Conservation (phyloP, 1,284 basidiomycete species). For the Pisolithus thermaeus region DNA sequence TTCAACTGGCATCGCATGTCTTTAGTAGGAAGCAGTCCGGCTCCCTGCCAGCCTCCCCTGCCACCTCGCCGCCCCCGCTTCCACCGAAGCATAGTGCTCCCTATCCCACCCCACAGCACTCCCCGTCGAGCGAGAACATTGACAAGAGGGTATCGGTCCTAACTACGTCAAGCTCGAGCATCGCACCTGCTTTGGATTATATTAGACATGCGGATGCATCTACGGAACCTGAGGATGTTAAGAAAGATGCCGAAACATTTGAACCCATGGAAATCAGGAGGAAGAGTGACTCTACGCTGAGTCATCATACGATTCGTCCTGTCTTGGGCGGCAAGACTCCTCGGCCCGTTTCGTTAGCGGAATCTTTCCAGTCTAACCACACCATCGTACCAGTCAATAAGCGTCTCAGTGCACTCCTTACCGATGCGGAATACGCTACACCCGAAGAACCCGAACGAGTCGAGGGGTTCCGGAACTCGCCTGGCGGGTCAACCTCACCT, state of each 20-base stretch:
- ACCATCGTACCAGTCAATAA: slow-evolving; percentile 60
- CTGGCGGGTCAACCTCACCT: slow-evolving; percentile 11
- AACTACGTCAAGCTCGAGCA: slow-evolving; percentile 26
- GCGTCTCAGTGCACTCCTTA: slow-evolving; percentile 60
- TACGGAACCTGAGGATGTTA: slow-evolving; percentile 22
- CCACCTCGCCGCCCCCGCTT: slow-evolving; percentile 26
- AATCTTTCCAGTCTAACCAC: slow-evolving; percentile 64
- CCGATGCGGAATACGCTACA: slow-evolving; percentile 56
- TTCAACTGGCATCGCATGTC: slow-evolving; percentile 39
- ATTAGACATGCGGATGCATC: slow-evolving; percentile 28
- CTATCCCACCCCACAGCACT: slow-evolving; percentile 10
- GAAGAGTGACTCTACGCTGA: slow-evolving; percentile 71
- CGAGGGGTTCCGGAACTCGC: slow-evolving; percentile 27
- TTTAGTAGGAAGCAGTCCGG: slow-evolving; percentile 31
- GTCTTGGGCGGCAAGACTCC: slow-evolving; percentile 47
- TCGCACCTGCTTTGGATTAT: slow-evolving; percentile 30
- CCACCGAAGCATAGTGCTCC: slow-evolving; percentile 31
- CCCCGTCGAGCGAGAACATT: slow-evolving; percentile 22
- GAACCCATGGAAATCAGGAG: slow-evolving; percentile 59
- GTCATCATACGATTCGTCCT: slow-evolving; percentile 63
- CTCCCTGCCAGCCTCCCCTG: slow-evolving; percentile 26
- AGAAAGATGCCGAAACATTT: slow-evolving; percentile 40
- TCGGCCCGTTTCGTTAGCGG: slow-evolving; percentile 68
- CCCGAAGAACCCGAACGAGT: slow-evolving; percentile 38
- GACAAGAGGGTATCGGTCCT: slow-evolving; percentile 28